Evolutionary conservation across 2,329 filamentous ascomycete genomes (phyloP).

Genomic region (Helicocarpus griseus): DNA sequence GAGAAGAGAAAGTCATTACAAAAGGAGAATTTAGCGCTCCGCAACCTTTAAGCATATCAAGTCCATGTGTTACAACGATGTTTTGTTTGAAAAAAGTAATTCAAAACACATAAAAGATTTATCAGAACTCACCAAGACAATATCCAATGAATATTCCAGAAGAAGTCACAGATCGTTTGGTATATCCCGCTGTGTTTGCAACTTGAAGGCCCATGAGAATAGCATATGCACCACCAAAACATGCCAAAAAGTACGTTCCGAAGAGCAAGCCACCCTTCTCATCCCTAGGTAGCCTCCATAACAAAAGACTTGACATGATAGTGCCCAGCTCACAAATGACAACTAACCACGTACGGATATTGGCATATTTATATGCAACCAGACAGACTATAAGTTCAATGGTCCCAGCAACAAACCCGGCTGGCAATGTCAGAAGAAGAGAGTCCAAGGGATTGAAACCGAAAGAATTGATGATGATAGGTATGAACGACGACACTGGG

Average conservation of each 20-base stretch:
- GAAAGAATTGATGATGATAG: constrained; percentile 38
- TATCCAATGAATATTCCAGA: constrained; percentile 44
- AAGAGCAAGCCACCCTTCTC: constrained; percentile 39
- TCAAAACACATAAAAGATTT: too few species aligned
- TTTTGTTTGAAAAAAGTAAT: too few species aligned
- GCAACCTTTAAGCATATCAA: too few species aligned
- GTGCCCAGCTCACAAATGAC: constrained; percentile 34
- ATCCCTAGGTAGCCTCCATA: constrained; percentile 35
- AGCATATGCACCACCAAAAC: constrained; percentile 38
- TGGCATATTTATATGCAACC: constrained; percentile 29
- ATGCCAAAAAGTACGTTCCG: constrained; percentile 41
- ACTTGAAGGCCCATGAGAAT: constrained; percentile 42
- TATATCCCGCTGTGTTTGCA: constrained; percentile 45
- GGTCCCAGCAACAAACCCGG: constrained; percentile 29
- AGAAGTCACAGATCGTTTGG: constrained; percentile 40
- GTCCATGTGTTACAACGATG: too few species aligned
- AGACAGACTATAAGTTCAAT: constrained; percentile 33
- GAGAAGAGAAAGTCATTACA: too few species aligned
- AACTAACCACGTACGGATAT: constrained; percentile 31
- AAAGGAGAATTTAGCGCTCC: too few species aligned
- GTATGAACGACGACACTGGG: constrained; percentile 36
- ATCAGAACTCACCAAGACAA: constrained; percentile 32
- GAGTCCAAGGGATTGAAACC: constrained; percentile 37
- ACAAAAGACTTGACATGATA: constrained; percentile 31
- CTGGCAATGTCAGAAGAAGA: constrained; percentile 34